These are phyloP conservation scores for Coniosporium apollinis DNA, from an alignment of 495 filamentous ascomycete genomes.

Conservation along the genomic window DNA sequence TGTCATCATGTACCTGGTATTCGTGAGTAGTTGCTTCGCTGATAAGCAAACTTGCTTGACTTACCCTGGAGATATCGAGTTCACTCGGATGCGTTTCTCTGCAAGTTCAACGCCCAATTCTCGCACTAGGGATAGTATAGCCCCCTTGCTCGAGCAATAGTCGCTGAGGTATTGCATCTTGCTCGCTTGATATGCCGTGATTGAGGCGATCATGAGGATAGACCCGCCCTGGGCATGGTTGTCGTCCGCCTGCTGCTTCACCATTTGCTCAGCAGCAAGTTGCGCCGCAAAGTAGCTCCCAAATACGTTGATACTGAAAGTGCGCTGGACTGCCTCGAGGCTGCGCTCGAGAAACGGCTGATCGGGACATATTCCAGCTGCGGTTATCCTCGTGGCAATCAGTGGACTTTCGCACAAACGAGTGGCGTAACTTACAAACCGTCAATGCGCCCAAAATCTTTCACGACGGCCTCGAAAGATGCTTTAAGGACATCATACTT, in stretches of 20 bases:
- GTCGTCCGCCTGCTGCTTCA: slow-evolving; percentile 5
- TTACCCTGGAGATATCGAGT: slow-evolving; percentile 12
- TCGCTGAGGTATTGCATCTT: slow-evolving; percentile 4
- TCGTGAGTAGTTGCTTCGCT: neutral
- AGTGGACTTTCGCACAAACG: too few species aligned
- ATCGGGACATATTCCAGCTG: slow-evolving; percentile 5
- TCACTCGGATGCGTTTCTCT: slow-evolving; percentile 8
- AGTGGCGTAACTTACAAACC: too few species aligned
- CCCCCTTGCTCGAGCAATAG: slow-evolving; percentile 5
- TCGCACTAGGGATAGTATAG: slow-evolving; percentile 1
- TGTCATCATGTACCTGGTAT: slow-evolving; percentile 3
- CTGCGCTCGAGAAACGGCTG: slow-evolving; percentile 1
- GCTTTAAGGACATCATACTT: slow-evolving; percentile 3
- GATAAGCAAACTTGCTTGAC: neutral
- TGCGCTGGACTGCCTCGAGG: neutral
- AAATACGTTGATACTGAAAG: slow-evolving; percentile 1
- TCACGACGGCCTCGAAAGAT: slow-evolving; percentile 2
- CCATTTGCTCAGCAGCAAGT: slow-evolving; percentile 1
- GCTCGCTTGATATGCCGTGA: slow-evolving; percentile 10
- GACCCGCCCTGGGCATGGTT: slow-evolving; percentile 4
- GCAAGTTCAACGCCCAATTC: slow-evolving; percentile 10
- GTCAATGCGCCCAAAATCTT: slow-evolving; percentile 7
- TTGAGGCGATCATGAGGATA: slow-evolving; percentile 12
- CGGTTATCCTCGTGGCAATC: too few species aligned
- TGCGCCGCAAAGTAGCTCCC: slow-evolving; percentile 1